Base-by-base conservation (phyloP, 495 filamentous ascomycete genomes). In the Penicillium macrosclerotiorum region DNA sequence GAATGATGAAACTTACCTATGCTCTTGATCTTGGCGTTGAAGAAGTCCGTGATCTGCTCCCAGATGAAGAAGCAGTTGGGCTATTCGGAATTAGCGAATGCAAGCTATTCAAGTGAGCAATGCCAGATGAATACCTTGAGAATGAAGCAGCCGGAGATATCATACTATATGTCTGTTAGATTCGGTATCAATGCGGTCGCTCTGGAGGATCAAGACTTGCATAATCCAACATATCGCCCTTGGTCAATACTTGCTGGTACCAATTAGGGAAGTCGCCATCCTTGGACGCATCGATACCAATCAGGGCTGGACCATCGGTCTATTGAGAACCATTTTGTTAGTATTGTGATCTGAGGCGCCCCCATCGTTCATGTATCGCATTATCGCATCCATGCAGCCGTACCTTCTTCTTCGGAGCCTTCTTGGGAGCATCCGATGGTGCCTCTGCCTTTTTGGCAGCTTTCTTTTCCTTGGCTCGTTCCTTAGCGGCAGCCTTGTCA, bases 101-200 rank as follows among this genome's bases (percentile, higher is more conserved):
- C 25, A 13, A 17, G 14, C 5, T 13, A 37, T 17, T 36, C 19
- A 49, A n/a, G 38, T 13, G 24, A 18, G 35, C 32, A n/a, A n/a
- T 30, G 4, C n/a, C 41, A 4, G 6, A 19, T 32, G 42, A 39
- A 25, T 60, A 74, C 86, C 69, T 89, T 88, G 61, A 96, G 76
- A 67, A 97, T 95, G 68, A 94, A 97, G 68, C 92, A 96, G 26
- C 90, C 90, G 16, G 90, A 90, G 45, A 97, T 88, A 72, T 96
- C 88, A 53, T 90, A 46, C 35, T 38, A 18, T 18, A 33, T 14
- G 13, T 3, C n/a, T 16, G 13, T 37, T 26, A 39, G 23, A 24
- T 27, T 36, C 9, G n/a, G 3, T 19, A 26, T 29, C 14, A 18
- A 27, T 3, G 6, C 1, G 2, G 13, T 3, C 22, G 14, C 9